These are phyloP conservation scores for Cicer chorassanicum DNA, from an alignment of 306 rosid species.

Conservation along the genomic window DNA sequence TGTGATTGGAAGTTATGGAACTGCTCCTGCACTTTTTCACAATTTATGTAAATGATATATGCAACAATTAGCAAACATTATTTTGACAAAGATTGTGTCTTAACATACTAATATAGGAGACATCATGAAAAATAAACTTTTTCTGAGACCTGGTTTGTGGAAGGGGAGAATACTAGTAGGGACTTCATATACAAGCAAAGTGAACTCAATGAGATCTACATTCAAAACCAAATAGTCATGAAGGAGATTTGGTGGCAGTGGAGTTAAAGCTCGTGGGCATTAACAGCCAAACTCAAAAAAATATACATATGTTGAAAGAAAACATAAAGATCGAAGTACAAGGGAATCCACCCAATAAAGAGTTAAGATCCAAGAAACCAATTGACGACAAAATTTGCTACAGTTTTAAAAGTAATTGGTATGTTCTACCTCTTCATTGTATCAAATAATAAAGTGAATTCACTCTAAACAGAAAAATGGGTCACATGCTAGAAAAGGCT, in stretches of 20 bases:
- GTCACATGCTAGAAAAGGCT: neutral
- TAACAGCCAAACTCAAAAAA: neutral
- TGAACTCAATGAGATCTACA: too few species aligned
- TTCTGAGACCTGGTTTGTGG: too few species aligned
- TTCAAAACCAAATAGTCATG: too few species aligned
- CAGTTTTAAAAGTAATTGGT: neutral
- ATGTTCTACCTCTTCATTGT: neutral
- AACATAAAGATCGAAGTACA: neutral
- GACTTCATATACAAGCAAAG: too few species aligned
- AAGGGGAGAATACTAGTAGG: too few species aligned
- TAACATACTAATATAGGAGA: too few species aligned
- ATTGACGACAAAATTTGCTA: neutral
- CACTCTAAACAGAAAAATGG: neutral
- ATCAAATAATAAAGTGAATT: neutral
- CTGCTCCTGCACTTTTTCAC: too few species aligned
- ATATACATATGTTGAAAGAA: neutral
- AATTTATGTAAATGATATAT: too few species aligned
- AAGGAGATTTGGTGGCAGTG: neutral
- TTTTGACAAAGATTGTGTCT: too few species aligned
- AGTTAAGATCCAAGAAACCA: conserved; percentile 9
- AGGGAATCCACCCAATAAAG: neutral
- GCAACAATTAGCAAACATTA: too few species aligned
- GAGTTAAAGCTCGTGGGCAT: neutral
- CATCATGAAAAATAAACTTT: too few species aligned
- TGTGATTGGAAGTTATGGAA: too few species aligned